phyloP scores from a whole-genome alignment of 306 rosid genomes.

The Argentina anserina region DNA sequence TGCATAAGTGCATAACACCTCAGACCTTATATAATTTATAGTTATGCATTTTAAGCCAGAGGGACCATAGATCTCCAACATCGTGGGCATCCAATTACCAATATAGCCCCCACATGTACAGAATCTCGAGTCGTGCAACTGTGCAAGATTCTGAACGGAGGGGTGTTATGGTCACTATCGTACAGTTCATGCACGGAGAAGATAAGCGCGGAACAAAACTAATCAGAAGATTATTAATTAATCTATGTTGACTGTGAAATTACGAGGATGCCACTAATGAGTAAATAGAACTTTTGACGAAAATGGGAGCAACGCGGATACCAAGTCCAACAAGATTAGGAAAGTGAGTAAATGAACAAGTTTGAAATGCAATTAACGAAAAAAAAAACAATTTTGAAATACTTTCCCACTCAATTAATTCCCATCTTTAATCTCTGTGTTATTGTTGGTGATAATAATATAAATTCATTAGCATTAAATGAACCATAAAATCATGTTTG shows the following conservation, averaged over 20 bases:
- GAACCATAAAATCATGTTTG: neutral
- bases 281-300: slow-evolving; percentile 42
- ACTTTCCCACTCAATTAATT: slow-evolving; percentile 37
- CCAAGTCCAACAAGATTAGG: slow-evolving; percentile 29
- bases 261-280: slow-evolving; percentile 24
- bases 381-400: too few relatives aligned
- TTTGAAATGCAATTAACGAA: too few relatives aligned
- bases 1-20: too few relatives aligned
- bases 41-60: neutral
- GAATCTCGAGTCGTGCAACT: neutral
- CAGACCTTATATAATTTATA: too few relatives aligned
- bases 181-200: slow-evolving; percentile 11
- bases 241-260: slow-evolving; percentile 26
- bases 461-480: slow-evolving; percentile 18
- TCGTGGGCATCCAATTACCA: neutral
- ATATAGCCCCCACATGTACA: neutral
- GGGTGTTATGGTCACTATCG: neutral
- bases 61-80: neutral
- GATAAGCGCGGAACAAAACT: slow-evolving; percentile 52
- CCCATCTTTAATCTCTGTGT: neutral
- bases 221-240: neutral
- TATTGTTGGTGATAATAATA: neutral
- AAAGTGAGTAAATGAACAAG: slow-evolving; percentile 34
- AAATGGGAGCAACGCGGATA: neutral
- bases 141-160: neutral